A percentile compares a stretch with the other conserved stretches of the same genome.
These are phyloP conservation scores for Cubamyces sp. DNA, from an alignment of 768 basidiomycete species.

Conservation along the genomic window DNA sequence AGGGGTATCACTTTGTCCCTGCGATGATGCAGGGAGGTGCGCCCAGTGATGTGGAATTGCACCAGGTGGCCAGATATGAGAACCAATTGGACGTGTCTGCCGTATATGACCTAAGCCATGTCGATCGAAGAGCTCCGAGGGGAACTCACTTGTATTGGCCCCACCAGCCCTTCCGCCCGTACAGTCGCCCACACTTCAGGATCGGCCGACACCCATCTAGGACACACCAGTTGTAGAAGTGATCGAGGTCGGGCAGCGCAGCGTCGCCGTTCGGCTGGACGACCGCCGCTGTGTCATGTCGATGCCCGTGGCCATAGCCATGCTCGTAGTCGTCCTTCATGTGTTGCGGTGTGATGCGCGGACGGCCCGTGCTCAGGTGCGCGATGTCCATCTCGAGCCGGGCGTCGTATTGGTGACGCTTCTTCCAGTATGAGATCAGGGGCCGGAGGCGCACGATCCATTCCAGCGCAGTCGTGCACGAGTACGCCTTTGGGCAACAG, in stretches of 20 bases:
- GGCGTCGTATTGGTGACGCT: conserved; percentile 75
- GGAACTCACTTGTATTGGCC: conserved; percentile 77
- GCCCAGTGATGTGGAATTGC: conserved; percentile 66
- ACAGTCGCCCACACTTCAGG: conserved; percentile 72
- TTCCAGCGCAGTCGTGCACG: conserved; percentile 68
- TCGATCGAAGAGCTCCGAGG: background rate
- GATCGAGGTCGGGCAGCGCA: conserved; percentile 58
- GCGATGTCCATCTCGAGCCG: conserved; percentile 80
- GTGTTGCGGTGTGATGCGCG: conserved; percentile 63
- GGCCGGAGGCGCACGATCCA: conserved; percentile 82
- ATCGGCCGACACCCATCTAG: conserved; percentile 80
- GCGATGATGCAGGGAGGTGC: conserved; percentile 58
- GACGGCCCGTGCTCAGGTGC: conserved; percentile 51
- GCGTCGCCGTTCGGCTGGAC: conserved; percentile 54
- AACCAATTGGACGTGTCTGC: conserved; percentile 73
- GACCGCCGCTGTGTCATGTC: conserved; percentile 30
- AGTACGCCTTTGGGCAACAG: conserved; percentile 57
- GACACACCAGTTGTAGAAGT: conserved; percentile 87
- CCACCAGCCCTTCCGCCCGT: conserved; percentile 66
- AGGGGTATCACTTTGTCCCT: conserved; percentile 61
- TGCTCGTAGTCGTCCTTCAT: conserved; percentile 33
- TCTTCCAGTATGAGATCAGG: conserved; percentile 79
- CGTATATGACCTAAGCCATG: background rate
- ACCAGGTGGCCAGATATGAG: conserved; percentile 78
- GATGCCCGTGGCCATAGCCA: conserved; percentile 46